These are phyloP conservation scores for Oryza brachyantha DNA, from an alignment of 176 grass and related monocot species.

Conservation along the genomic window DNA sequence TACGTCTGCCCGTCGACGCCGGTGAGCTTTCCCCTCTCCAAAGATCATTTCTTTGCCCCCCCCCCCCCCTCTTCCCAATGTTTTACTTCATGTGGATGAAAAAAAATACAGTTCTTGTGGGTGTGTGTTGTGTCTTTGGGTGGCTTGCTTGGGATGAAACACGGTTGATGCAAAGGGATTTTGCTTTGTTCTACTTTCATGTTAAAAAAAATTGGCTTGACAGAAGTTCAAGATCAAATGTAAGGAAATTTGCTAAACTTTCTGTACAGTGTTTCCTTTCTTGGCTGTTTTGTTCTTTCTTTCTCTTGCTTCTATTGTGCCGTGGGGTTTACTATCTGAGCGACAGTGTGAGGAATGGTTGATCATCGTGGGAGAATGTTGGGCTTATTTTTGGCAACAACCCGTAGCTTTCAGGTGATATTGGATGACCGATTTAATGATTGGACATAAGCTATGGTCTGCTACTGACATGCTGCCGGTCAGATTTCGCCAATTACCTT, in stretches of 20 bases:
- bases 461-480: background rate
- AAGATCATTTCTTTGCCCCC: slow-evolving; percentile 1
- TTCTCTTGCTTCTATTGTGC: background rate
- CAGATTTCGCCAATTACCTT: background rate
- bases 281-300: background rate
- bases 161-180: background rate
- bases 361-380: background rate
- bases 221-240: background rate
- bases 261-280: background rate
- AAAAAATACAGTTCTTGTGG: background rate
- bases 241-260: background rate
- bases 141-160: background rate
- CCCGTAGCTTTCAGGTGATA: slow-evolving; percentile 16
- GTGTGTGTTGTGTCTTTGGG: background rate
- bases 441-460: background rate
- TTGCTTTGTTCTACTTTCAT: background rate
- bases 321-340: background rate
- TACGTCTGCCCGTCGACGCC: slow-evolving; percentile 29
- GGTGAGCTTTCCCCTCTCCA: background rate
- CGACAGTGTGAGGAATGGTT: background rate
- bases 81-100: background rate
- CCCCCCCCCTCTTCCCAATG: no score
- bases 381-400: slow-evolving; percentile 10
- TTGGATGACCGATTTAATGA: background rate
- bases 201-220: background rate